Conservation (phyloP, 768 basidiomycete species). For the Lactarius hatsudake region DNA sequence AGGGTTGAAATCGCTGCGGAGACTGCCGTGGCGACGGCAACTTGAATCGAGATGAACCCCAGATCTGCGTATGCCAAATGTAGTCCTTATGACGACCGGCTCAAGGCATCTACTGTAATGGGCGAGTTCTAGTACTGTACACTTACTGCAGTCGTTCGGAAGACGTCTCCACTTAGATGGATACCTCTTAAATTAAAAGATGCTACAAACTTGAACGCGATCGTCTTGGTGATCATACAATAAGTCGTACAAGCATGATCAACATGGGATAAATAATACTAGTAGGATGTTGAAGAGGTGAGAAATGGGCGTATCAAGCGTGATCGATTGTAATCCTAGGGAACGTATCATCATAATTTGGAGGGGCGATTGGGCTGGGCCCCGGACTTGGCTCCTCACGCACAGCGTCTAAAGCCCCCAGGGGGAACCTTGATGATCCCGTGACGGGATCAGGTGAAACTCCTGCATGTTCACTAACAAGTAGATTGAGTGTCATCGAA, state of each 20-base stretch:
- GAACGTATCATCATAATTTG: background rate
- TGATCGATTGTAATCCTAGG: background rate
- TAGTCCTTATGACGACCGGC: no score
- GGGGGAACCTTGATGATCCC: background rate
- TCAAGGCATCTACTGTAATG: no score
- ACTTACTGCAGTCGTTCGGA: background rate
- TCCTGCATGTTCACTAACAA: background rate
- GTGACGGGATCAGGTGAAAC: constrained; percentile 1
- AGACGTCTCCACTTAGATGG: background rate
- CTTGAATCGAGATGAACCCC: no score
- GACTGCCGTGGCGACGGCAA: no score
- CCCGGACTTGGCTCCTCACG: background rate
- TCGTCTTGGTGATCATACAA: no score
- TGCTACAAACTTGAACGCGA: background rate
- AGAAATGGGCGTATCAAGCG: background rate
- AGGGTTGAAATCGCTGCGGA: no score
- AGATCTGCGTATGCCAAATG: no score
- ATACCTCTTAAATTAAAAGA: background rate
- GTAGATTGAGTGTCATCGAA: no score
- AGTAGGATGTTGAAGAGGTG: background rate
- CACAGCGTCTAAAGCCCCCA: background rate
- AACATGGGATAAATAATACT: background rate
- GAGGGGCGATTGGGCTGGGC: background rate
- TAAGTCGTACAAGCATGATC: background rate
- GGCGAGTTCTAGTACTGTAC: background rate